These are phyloP conservation scores for Tetrahymena elliotti DNA, from an alignment of 73 alveolate genomes.

Conservation along the genomic window DNA sequence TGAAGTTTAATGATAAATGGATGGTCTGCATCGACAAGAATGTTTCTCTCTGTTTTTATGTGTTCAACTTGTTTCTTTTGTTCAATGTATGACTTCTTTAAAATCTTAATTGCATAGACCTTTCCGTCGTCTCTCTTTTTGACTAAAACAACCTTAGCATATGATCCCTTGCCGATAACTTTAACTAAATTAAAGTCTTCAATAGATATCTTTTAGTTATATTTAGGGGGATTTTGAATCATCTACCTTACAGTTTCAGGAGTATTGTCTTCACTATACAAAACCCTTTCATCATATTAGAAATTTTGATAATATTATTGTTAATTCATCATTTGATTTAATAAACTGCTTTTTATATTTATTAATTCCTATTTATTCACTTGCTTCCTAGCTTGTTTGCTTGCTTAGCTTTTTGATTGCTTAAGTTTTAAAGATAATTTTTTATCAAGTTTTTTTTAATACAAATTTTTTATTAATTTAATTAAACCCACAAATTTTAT, in stretches of 20 bases:
- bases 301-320: not conserved
- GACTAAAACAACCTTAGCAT: constrained; percentile 81
- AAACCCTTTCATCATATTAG: not conserved
- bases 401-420: not conserved
- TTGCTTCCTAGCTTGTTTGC: no score
- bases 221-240: not conserved
- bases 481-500: not conserved
- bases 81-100: constrained; percentile 66
- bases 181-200: constrained; percentile 69
- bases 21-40: constrained; percentile 62
- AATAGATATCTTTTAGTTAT: constrained; percentile 42
- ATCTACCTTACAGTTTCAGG: not conserved
- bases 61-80: constrained; percentile 75
- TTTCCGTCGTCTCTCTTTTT: constrained; percentile 63
- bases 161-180: constrained; percentile 89
- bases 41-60: constrained; percentile 71
- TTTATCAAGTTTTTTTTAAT: not conserved
- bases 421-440: not conserved
- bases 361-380: not conserved
- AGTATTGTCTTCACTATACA: not conserved
- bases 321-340: not conserved
- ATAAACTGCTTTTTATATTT: not conserved
- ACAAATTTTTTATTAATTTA: not conserved
- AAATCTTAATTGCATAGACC: constrained; percentile 84
- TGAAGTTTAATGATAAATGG: constrained; percentile 78